Percentiles rank a stretch among this genome's conserved stretches.
Conservation (phyloP, 2,329 filamentous ascomycete species). For the Botrytis paeoniae region DNA sequence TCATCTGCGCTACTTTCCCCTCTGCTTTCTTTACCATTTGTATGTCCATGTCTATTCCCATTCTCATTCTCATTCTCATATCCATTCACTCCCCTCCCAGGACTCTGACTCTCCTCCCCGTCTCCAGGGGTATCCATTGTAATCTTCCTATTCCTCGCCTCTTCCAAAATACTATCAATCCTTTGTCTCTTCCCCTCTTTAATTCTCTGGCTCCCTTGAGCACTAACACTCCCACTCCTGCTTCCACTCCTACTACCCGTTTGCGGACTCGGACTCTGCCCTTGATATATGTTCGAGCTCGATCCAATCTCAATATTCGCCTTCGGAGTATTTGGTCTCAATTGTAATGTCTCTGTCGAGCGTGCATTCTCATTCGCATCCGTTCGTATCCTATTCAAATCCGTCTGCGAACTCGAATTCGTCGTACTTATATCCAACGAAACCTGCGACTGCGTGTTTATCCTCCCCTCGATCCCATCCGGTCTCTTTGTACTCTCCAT, state of each 20-base stretch:
- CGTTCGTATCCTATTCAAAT: neutral
- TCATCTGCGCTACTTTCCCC: slow-evolving; percentile 38
- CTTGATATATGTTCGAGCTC: neutral
- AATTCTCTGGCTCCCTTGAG: neutral
- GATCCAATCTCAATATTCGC: neutral
- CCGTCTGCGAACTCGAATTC: neutral
- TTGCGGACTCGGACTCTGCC: neutral
- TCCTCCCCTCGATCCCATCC: too few species aligned
- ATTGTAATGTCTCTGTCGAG: neutral
- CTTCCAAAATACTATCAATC: slow-evolving; percentile 32
- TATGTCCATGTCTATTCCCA: slow-evolving; percentile 13
- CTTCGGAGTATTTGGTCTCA: neutral
- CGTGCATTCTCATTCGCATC: neutral
- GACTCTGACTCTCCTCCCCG: neutral
- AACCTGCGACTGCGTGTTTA: neutral
- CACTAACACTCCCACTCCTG: neutral
- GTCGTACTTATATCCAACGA: neutral
- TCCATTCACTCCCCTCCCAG: neutral
- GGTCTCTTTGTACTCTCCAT: neutral
- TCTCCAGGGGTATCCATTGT: neutral
- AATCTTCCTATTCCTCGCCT: slow-evolving; percentile 28
- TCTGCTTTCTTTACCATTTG: neutral
- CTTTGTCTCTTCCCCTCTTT: slow-evolving; percentile 15
- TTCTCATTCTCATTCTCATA: neutral
- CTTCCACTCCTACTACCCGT: neutral